phyloP scores from a whole-genome alignment of 78 protist genomes.

The Planoprotostelium fungivorum region DNA sequence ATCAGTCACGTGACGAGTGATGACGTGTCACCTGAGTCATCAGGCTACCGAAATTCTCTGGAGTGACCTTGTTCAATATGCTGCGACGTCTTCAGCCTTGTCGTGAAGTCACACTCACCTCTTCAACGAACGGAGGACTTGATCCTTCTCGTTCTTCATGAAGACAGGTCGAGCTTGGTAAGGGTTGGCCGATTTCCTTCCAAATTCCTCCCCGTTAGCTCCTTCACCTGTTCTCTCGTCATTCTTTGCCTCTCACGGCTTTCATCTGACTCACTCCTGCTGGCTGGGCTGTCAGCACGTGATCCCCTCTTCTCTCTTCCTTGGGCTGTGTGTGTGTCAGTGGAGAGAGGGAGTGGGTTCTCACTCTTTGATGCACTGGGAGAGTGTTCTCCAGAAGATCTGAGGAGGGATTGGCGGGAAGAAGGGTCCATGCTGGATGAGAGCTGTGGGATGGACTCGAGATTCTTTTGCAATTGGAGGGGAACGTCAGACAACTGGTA shows the following conservation, averaged over 20 bases:
- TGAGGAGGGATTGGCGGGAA: neutral
- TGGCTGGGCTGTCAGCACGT: too few species aligned
- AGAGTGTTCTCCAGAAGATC: too few species aligned
- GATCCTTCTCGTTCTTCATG: neutral
- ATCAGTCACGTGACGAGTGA: neutral
- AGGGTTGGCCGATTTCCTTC: neutral
- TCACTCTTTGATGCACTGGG: too few species aligned
- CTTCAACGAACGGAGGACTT: neutral
- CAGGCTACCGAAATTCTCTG: neutral
- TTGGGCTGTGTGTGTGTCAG: too few species aligned
- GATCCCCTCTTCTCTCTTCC: too few species aligned
- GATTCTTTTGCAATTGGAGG: neutral
- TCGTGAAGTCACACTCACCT: neutral
- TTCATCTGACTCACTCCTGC: too few species aligned
- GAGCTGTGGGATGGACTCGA: neutral
- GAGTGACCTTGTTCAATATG: neutral
- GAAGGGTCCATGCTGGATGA: neutral
- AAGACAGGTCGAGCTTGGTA: neutral
- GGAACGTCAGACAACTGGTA: neutral
- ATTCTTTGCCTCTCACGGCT: too few species aligned
- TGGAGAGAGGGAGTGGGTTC: too few species aligned
- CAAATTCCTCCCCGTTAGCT: neutral
- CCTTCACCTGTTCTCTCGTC: too few species aligned
- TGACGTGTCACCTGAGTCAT: neutral
- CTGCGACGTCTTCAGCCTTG: neutral